A percentile compares a stretch with the other conserved stretches of the same genome.
These are phyloP conservation scores for Curvularia sp. DNA, from an alignment of 2,329 filamentous ascomycete species.

Conservation along the genomic window DNA sequence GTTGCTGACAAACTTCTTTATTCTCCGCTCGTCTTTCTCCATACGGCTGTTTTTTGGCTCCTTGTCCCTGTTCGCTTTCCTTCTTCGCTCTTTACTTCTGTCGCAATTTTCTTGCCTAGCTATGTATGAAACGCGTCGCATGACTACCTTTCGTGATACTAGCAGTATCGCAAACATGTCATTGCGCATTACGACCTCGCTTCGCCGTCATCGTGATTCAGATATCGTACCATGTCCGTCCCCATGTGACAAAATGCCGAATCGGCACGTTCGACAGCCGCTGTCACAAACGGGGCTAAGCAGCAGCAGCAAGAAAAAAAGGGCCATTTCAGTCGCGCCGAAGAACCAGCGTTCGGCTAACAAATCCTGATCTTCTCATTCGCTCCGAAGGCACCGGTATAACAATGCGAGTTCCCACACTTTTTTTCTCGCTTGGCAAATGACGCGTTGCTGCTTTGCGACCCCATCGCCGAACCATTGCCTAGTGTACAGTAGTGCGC, in stretches of 20 bases:
- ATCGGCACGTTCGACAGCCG: conserved; percentile 1
- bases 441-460: conserved; percentile 8
- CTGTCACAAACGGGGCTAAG: neutral
- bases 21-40: neutral
- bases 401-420: neutral
- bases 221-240: neutral
- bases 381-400: neutral
- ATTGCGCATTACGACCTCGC: neutral
- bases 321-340: conserved; percentile 1
- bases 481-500: neutral
- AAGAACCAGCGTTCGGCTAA: conserved; percentile 8
- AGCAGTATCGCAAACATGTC: neutral
- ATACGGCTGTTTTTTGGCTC: neutral
- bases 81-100: neutral
- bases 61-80: neutral
- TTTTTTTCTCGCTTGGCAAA: neutral
- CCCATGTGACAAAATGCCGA: neutral
- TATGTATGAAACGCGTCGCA: neutral
- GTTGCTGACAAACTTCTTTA: neutral
- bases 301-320: neutral
- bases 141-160: neutral
- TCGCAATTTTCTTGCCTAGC: neutral
- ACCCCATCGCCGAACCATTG: conserved; percentile 5
- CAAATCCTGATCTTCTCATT: conserved; percentile 5
- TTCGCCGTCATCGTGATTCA: neutral